Evolutionary conservation across 306 rosid species (phyloP).

Genomic region (Styphnolobium japonicum): DNA sequence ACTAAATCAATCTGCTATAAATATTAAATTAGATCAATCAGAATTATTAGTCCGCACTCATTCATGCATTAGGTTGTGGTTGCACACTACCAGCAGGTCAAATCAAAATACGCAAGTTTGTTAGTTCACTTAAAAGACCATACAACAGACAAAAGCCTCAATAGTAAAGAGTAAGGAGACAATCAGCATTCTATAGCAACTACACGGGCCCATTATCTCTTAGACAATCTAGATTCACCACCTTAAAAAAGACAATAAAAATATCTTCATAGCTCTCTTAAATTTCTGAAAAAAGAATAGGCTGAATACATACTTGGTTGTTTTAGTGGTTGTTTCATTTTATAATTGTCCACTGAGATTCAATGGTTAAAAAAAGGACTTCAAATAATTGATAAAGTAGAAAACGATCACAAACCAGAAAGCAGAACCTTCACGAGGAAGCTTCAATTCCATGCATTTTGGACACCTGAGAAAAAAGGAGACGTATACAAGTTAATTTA

Average conservation of each 20-base stretch:
- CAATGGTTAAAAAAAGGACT: not conserved
- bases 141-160: not conserved
- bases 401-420: conserved; percentile 72
- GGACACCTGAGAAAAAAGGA: conserved; percentile 59
- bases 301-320: not conserved
- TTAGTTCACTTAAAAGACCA: not conserved
- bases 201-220: not conserved
- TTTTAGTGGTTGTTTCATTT: not conserved
- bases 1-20: conserved; percentile 24
- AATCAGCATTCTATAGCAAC: not conserved
- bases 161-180: not conserved
- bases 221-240: not conserved
- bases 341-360: not conserved
- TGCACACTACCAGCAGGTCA: not conserved
- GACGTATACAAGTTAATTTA: not conserved
- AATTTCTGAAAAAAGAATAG: not conserved
- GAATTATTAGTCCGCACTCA: not conserved
- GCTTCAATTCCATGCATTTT: conserved; percentile 86
- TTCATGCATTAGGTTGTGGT: not conserved
- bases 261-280: not conserved
- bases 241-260: not conserved
- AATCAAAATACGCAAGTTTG: not conserved
- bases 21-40: conserved; percentile 13
- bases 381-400: not conserved
- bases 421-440: conserved; percentile 83